Percentiles rank a stretch among this genome's conserved stretches.
These are phyloP conservation scores for Sclerospora graminicola DNA, from an alignment of 352 stramenopile species.

Conservation along the genomic window DNA sequence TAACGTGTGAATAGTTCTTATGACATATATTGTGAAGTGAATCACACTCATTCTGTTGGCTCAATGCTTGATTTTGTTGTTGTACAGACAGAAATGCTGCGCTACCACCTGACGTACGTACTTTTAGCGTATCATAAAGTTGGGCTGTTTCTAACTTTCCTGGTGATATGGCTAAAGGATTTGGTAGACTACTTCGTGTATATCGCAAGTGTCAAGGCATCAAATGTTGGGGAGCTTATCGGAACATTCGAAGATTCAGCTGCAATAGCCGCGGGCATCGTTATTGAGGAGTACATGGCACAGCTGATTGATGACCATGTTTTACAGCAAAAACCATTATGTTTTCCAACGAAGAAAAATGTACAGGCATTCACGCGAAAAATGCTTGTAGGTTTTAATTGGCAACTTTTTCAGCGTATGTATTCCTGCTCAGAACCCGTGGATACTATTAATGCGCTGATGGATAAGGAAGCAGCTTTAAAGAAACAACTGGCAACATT, in stretches of 20 bases:
- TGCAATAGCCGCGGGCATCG: conserved; percentile 51
- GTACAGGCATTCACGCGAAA: conserved; percentile 32
- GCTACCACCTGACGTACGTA: conserved; percentile 43
- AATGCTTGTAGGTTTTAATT: conserved; percentile 55
- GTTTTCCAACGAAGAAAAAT: conserved; percentile 15
- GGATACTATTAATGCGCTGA: conserved; percentile 3
- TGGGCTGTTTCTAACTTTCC: not conserved
- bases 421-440: conserved; percentile 3
- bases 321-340: conserved; percentile 11
- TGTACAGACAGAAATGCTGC: conserved; percentile 28
- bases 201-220: conserved; percentile 48
- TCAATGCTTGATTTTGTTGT: conserved; percentile 1
- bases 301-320: conserved; percentile 40
- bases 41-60: not conserved
- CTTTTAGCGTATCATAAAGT: not conserved
- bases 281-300: conserved; percentile 66
- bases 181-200: conserved; percentile 70
- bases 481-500: conserved; percentile 9
- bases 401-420: conserved; percentile 15
- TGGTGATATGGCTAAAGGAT: conserved; percentile 22
- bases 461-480: conserved; percentile 11
- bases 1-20: not conserved
- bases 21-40: not conserved
- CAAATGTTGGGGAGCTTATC: conserved; percentile 53
- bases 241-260: conserved; percentile 72